Evolutionary conservation across 176 grass and related monocot species (phyloP), one percentile per base, ranked within the genome.

Genomic region (Carex pumila): DNA sequence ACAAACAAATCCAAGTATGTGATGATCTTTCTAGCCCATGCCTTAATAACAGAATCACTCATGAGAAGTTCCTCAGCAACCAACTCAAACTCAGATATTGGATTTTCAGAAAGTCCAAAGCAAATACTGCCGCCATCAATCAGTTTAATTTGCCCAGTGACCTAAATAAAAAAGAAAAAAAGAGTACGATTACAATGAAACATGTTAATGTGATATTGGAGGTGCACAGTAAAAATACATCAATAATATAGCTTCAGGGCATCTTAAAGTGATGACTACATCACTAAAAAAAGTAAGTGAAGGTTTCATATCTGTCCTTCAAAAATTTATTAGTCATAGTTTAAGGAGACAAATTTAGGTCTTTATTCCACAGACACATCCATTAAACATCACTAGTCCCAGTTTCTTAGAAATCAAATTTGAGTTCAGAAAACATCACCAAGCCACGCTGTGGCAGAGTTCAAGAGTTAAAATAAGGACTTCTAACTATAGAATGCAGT

Each of bases 41-140:
- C 96, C 96, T 93, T 98, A 86, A 98, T 98, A 87, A 98, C 89
- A 79, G 96, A 92, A 84, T 98, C 96, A 68, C 96, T 98, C 89
- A 98, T 93, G 54, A 98, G 85, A 93, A 98, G 96, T 80, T 98
- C 96, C 85, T 98, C 96, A 49, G 96, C 96, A 87, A 98, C 96
- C 71, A 98, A 76, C 47, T 98, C 96, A 91, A 98, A 98, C 85
- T 98, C 96, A 41, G 96, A 99, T 83, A 99, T 94, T 71, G 96
- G 96, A 92, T 92, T 94, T 73, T 95, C 96, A 68, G 88, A 90
- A 43, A 99, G 85, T 45, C 96, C 96, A 92, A 99, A 99, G 87
- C 96, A 92, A 67, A 99, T 99, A 72, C 93, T 99, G 61, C 96
- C 88, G n/a, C 90, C 90, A 58, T 85, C 89, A 82, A 99, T 85